Evolutionary conservation across 305 asterid genomes (phyloP).

Genomic region (Ruellia speciosa): DNA sequence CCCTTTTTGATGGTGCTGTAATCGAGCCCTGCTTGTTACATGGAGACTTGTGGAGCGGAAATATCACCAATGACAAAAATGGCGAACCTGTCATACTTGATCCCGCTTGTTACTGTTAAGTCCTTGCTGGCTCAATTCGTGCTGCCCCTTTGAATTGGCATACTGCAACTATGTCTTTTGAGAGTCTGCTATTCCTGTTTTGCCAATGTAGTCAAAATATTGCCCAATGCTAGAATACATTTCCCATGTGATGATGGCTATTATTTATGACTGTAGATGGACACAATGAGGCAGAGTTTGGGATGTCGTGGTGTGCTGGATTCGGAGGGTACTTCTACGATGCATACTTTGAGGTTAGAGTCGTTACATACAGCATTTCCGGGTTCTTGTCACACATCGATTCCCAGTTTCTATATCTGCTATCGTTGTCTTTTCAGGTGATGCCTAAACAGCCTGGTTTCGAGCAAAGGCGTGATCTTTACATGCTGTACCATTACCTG

Average conservation of each 20-base stretch:
- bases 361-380: not conserved
- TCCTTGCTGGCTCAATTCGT: conserved; percentile 9
- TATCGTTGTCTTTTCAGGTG: conserved; percentile 38
- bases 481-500: conserved; percentile 78
- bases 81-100: conserved; percentile 95
- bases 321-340: conserved; percentile 79
- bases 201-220: not conserved
- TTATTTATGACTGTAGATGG: conserved; percentile 47
- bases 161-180: no score
- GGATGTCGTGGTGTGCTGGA: conserved; percentile 99
- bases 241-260: not conserved
- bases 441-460: conserved; percentile 79
- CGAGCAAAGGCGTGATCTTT: conserved; percentile 67
- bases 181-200: not conserved
- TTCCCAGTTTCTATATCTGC: not conserved
- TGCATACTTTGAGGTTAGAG: conserved; percentile 74
- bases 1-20: conserved; percentile 57
- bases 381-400: not conserved
- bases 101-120: conserved; percentile 97
- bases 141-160: no score
- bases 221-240: not conserved
- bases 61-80: conserved; percentile 65
- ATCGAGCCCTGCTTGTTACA: conserved; percentile 86
- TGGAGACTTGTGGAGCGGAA: conserved; percentile 99
- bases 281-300: conserved; percentile 92